Evolutionary conservation across 2,329 filamentous ascomycete genomes (phyloP).

Genomic region (Ceratocystis eucalypticola): DNA sequence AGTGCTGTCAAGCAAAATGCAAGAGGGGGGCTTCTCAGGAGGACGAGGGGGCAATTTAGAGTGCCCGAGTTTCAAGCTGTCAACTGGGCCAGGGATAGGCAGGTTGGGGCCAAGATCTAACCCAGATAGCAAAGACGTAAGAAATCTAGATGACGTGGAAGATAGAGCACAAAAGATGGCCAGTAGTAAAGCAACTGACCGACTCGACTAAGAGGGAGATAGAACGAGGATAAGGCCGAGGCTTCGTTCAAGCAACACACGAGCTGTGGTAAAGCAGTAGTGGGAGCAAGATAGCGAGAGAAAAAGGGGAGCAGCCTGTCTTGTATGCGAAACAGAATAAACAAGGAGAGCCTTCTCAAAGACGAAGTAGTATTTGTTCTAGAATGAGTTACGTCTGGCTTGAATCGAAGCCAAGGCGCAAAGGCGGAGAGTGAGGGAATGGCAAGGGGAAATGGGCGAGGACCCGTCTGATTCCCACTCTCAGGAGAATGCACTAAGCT

Average conservation of each 20-base stretch:
- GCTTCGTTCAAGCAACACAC: neutral
- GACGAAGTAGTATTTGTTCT: constrained; percentile 8
- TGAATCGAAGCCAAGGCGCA: neutral
- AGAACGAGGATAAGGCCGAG: no score
- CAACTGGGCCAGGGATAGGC: neutral
- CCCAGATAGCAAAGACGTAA: neutral
- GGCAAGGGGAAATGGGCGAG: neutral
- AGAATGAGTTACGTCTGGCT: constrained; percentile 7
- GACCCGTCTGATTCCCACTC: neutral
- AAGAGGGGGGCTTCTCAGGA: constrained; percentile 4
- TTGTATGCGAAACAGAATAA: neutral
- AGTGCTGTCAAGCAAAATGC: constrained; percentile 3
- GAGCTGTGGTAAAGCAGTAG: neutral
- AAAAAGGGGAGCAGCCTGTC: neutral
- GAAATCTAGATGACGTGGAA: constrained; percentile 3
- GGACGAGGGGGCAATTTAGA: neutral
- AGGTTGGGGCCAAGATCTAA: constrained; percentile 1
- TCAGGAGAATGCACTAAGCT: constrained; percentile 17
- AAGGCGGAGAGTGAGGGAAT: neutral
- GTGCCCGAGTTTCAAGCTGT: constrained; percentile 9
- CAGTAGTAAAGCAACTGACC: neutral
- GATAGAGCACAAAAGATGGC: neutral
- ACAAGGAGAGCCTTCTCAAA: neutral
- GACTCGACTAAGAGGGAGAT: no score
- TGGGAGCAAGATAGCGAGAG: neutral